Evolutionary conservation across 2,329 filamentous ascomycete genomes (phyloP).

Genomic region (Helicocarpus griseus): DNA sequence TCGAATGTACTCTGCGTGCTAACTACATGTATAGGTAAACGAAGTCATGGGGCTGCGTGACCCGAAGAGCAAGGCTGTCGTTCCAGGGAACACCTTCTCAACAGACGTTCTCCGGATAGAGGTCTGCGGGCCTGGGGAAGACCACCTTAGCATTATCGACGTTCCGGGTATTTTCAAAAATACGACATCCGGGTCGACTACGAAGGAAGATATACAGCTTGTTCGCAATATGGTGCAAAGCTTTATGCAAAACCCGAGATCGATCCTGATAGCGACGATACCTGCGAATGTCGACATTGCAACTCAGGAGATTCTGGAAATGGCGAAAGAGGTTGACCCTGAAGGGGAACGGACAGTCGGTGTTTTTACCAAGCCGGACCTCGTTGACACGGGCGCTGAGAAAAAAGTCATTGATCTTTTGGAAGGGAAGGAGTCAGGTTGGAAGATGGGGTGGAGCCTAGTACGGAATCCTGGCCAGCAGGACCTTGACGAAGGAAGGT

Average conservation of each 20-base stretch:
- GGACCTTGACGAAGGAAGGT: slow-evolving; percentile 14
- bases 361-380: slow-evolving; percentile 51
- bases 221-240: slow-evolving; percentile 29
- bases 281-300: slow-evolving; percentile 37
- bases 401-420: slow-evolving; percentile 21
- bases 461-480: slow-evolving; percentile 25
- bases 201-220: slow-evolving; percentile 27
- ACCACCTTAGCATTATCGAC: slow-evolving; percentile 36
- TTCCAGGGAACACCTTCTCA: slow-evolving; percentile 25
- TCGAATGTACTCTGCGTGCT: not conserved
- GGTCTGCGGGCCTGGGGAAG: slow-evolving; percentile 32
- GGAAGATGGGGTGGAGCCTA: slow-evolving; percentile 23
- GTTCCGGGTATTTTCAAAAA: slow-evolving; percentile 38
- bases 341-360: slow-evolving; percentile 32
- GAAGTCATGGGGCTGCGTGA: slow-evolving; percentile 20
- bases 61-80: slow-evolving; percentile 6
- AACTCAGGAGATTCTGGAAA: slow-evolving; percentile 37
- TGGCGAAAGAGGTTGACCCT: slow-evolving; percentile 28
- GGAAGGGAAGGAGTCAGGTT: slow-evolving; percentile 12
- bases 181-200: slow-evolving; percentile 25
- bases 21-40: slow-evolving; percentile 13
- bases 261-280: slow-evolving; percentile 34
- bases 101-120: slow-evolving; percentile 34
- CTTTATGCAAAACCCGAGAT: slow-evolving; percentile 32
- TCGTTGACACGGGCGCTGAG: slow-evolving; percentile 32